Evolutionary conservation across 257 asterid genomes (phyloP).

Genomic region (Plantago major): DNA sequence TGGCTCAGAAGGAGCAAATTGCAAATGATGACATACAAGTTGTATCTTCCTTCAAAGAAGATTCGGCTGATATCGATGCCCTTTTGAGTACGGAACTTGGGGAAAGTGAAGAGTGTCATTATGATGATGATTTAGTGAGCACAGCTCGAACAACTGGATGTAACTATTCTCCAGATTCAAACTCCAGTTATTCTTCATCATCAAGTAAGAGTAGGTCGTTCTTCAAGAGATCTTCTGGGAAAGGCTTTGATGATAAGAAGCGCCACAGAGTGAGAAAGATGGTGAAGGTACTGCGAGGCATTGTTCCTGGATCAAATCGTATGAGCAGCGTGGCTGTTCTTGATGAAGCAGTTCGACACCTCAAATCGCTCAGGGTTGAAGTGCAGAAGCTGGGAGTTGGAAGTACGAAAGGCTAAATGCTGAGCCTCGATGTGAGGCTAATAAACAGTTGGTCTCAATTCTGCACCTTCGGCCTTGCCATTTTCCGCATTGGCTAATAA

Average conservation of each 20-base stretch:
- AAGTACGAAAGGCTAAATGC: constrained; percentile 14
- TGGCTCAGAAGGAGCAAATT: constrained; percentile 21
- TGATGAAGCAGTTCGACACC: constrained; percentile 78
- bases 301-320: constrained; percentile 61
- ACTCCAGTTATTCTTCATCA: constrained; percentile 46
- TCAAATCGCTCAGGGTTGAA: constrained; percentile 70
- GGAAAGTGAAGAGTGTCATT: constrained; percentile 40
- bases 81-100: constrained; percentile 55
- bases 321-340: constrained; percentile 70
- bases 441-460: too few species aligned
- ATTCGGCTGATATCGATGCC: constrained; percentile 72
- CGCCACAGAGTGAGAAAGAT: constrained; percentile 49
- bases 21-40: constrained; percentile 29
- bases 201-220: constrained; percentile 32
- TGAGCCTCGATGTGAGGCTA: not conserved
- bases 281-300: constrained; percentile 59
- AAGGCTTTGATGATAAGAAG: constrained; percentile 35
- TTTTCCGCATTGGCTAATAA: too few species aligned
- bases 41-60: constrained; percentile 45
- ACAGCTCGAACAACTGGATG: constrained; percentile 57
- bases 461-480: too few species aligned
- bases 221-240: constrained; percentile 29
- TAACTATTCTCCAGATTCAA: constrained; percentile 60
- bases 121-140: constrained; percentile 75
- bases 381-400: constrained; percentile 60